Evolutionary conservation across 768 basidiomycete genomes (phyloP).

Genomic region (Pleurotus sapidus): DNA sequence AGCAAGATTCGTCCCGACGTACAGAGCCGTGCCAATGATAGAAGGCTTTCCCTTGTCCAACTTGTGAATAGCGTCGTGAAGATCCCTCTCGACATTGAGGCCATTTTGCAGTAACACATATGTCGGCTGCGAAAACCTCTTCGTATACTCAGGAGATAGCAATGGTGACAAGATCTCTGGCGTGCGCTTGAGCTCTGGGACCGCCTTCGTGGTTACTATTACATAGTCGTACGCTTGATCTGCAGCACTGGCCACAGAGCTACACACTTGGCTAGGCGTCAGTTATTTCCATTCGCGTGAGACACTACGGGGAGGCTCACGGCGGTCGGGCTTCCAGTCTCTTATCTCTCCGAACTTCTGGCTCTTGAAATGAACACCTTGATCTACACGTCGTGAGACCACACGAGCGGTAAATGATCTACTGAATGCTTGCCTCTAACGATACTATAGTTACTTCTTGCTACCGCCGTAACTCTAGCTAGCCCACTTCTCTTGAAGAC

Average conservation of each 20-base stretch:
- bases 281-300: not conserved
- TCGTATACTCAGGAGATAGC: conserved; percentile 44
- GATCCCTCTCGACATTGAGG: conserved; percentile 63
- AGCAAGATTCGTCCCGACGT: conserved; percentile 49
- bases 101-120: conserved; percentile 74
- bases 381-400: conserved; percentile 25
- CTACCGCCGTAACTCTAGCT: conserved; percentile 69
- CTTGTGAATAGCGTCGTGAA: conserved; percentile 49
- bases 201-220: conserved; percentile 65
- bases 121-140: conserved; percentile 46
- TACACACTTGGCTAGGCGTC: conserved; percentile 42
- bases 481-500: conserved; percentile 55
- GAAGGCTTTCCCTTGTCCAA: conserved; percentile 41
- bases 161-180: conserved; percentile 55
- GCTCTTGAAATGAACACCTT: conserved; percentile 57
- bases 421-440: conserved; percentile 38
- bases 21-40: conserved; percentile 54
- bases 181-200: conserved; percentile 63
- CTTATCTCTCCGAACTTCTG: conserved; percentile 54
- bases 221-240: conserved; percentile 64
- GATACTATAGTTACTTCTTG: conserved; percentile 63
- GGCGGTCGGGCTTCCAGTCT: conserved; percentile 62
- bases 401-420: not conserved
- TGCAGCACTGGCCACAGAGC: conserved; percentile 55
- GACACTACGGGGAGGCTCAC: conserved; percentile 32